phyloP scores from a whole-genome alignment of 345 rosid genomes.

The Brassica incana region DNA sequence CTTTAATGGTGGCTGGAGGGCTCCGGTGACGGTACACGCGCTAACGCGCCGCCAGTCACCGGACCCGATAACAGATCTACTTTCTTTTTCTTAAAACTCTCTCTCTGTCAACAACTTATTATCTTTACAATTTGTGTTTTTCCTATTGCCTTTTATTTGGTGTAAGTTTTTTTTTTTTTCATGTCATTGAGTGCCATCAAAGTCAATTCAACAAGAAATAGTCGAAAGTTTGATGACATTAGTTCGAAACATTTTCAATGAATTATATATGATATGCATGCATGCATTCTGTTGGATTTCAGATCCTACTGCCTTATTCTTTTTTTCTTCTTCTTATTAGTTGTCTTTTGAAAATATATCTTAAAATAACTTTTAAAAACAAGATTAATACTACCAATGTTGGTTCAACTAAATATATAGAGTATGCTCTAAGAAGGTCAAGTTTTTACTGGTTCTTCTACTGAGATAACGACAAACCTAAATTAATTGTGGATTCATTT shows the following conservation, averaged over 20 bases:
- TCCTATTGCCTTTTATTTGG: constrained; percentile 20
- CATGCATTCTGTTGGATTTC: constrained; percentile 34
- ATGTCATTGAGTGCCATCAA: constrained; percentile 33
- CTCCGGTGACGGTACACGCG: no score
- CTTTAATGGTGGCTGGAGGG: no score
- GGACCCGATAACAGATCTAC: no score
- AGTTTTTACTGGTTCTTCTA: neutral
- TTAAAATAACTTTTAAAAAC: neutral
- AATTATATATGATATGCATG: constrained; percentile 22
- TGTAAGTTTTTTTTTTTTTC: constrained; percentile 14
- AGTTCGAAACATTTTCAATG: constrained; percentile 29
- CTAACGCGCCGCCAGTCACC: no score
- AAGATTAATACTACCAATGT: neutral
- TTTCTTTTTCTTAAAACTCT: no score
- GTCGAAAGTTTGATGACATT: constrained; percentile 21
- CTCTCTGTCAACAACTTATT: neutral
- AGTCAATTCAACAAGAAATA: constrained; percentile 35
- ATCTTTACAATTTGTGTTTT: constrained; percentile 13
- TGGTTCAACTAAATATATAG: neutral
- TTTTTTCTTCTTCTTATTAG: neutral
- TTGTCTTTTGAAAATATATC: neutral
- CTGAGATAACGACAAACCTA: neutral
- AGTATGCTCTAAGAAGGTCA: neutral
- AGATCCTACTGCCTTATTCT: neutral
- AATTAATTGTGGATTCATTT: neutral